Evolutionary conservation across 2,329 filamentous ascomycete species (phyloP), one percentile per base, ranked within the genome.

Genomic region (Ceratocystiopsis minuta): DNA sequence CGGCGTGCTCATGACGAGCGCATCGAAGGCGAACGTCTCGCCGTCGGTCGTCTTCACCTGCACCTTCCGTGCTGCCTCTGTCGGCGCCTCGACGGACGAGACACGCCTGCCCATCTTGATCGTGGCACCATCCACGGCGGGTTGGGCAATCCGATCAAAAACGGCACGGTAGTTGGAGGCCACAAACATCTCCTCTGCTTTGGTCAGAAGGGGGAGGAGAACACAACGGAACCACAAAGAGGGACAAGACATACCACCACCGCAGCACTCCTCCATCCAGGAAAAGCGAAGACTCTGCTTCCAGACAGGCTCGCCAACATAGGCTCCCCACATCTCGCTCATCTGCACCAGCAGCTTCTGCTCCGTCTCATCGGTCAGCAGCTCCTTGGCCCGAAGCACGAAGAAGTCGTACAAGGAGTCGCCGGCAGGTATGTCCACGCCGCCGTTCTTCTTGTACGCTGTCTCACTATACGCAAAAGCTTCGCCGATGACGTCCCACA

Each of bases 191-290:
- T 77, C 78, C 53, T 71, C 72, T 66, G 43, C 9, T 17, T 34
- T 34, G 18, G 28, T 37, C 37, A 42, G 34, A 15, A 16, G 14
- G 11, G 20, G 7, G 7, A 28, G 24, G 7, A 10, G 9, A 28
- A 28, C 24, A 28, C 7, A 28, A 28, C 10, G n/a, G 7, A 36
- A 16, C 6, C 4, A 38, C 11, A 24, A 9, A 13, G 12, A 34
- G 13, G 2, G 16, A 28, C 3, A 16, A 16, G 36, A 31, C 6
- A 43, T 54, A 63, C 65, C 62, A 16, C 75, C 75, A 50, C 78
- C 74, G 39, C 78, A 70, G 44, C 72, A 77, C 52, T 78, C 73
- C 51, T 80, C 75, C 24, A 80, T 58, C 61, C 70, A 75, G 51
- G 78, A 77, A 54, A 72, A 79, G 50, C 67, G 72, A 46, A 80